These are phyloP conservation scores for Fusarium sp. DNA, from an alignment of 2,329 filamentous ascomycete species.

Conservation along the genomic window DNA sequence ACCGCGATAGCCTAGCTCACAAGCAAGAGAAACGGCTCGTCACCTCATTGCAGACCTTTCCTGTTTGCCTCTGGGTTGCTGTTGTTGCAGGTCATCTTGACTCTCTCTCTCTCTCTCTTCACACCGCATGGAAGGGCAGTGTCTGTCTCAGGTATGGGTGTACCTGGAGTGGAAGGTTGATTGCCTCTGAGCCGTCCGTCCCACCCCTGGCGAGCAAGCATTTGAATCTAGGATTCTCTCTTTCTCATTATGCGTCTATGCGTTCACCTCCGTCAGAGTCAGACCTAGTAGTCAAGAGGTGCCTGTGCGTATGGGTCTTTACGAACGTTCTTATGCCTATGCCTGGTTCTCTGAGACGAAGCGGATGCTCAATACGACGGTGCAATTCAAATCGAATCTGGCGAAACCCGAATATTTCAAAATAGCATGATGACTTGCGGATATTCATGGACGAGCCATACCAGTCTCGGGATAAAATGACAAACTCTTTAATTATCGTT, in stretches of 20 bases:
- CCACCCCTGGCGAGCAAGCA: slow-evolving; percentile 27
- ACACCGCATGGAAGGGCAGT: slow-evolving; percentile 29
- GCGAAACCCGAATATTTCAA: slow-evolving; percentile 31
- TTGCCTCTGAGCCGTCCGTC: neutral
- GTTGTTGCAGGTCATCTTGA: no score
- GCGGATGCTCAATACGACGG: slow-evolving; percentile 31
- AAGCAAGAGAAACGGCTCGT: slow-evolving; percentile 31
- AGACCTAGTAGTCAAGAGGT: slow-evolving; percentile 1
- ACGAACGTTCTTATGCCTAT: slow-evolving; percentile 8
- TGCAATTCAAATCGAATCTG: slow-evolving; percentile 27
- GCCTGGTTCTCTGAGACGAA: slow-evolving; percentile 18
- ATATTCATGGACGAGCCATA: slow-evolving; percentile 9
- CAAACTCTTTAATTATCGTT: slow-evolving; percentile 1
- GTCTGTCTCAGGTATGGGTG: slow-evolving; percentile 35
- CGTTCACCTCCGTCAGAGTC: slow-evolving; percentile 20
- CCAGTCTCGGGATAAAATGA: slow-evolving; percentile 11
- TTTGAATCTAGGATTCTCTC: slow-evolving; percentile 22
- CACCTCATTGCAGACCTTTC: slow-evolving; percentile 20
- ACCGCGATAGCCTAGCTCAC: slow-evolving; percentile 28
- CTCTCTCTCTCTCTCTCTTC: neutral
- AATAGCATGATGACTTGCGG: slow-evolving; percentile 16
- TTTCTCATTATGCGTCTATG: slow-evolving; percentile 33
- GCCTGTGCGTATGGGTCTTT: slow-evolving; percentile 17
- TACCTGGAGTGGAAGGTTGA: slow-evolving; percentile 26
- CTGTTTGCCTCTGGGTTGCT: neutral